Evolutionary conservation across 495 filamentous ascomycete genomes (phyloP), one percentile per base, ranked within the genome.

Genomic region (Annulohypoxylon moriforme): DNA sequence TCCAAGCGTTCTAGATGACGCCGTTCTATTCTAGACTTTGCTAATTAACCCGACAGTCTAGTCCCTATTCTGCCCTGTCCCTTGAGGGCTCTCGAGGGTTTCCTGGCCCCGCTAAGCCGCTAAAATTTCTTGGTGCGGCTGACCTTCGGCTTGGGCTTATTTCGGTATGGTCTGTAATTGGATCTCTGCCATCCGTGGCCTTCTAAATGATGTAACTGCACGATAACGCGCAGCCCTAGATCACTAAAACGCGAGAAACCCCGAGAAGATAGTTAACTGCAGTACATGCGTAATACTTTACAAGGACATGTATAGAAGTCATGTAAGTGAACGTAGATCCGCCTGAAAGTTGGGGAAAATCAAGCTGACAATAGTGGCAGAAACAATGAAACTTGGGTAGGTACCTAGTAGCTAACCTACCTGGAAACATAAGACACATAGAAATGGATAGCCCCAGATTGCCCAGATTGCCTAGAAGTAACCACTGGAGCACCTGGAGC

Each of bases 141-240:
- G 64, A 64, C 64, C 64, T 49, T 64, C 40, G 40, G 40, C 40
- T 44, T 61, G 55, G 64, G 70, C 60, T 63, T 60, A 49, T 57
- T 34, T 68, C 60, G 64, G 60, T 65, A 65, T 55, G 25, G 58
- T 49, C 33, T 67, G 33, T 36, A 3, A 36, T 8, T 9, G 7
- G 33, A 11, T 36, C 20, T 55, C 20, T 33, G 33, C 53, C 27
- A 44, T 55, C 16, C 27, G 18, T 20, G 31, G 44, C 1, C 11
- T 25, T 6, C 13, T 11, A 9, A 42, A 34, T 58, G 56, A 69
- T 64, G 60, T 60, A 64, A 59, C 55, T 42, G 42, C 58, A 18
- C 33, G 34, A 62, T 62, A 42, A 68, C 25, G 44, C 31, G 20
- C 22, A 25, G 44, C 47, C 50, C n/a, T 33, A 38, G 16, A 38